Evolutionary conservation across 2,329 filamentous ascomycete genomes (phyloP).

Genomic region (Lachnellula subtilissima): DNA sequence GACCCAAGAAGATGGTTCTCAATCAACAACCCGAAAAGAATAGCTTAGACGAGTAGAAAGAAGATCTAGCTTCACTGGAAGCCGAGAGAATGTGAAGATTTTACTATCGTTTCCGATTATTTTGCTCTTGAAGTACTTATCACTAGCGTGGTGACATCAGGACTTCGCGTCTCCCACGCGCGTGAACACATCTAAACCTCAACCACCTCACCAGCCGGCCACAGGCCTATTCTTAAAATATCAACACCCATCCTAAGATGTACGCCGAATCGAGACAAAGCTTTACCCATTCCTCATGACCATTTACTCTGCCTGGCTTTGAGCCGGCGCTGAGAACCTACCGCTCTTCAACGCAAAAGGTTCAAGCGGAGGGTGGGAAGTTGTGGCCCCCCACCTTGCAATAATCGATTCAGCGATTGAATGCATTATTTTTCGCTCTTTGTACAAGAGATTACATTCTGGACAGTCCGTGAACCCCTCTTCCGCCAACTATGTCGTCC

Average conservation of each 20-base stretch:
- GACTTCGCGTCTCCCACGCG: not conserved
- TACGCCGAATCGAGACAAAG: not conserved
- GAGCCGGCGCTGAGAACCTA: not conserved
- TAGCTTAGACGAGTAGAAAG: not conserved
- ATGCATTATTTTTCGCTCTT: too few relatives aligned
- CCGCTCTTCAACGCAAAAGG: not conserved
- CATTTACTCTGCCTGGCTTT: not conserved
- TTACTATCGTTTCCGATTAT: not conserved
- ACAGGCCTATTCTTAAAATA: not conserved
- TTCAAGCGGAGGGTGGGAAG: too few relatives aligned
- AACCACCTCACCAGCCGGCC: not conserved
- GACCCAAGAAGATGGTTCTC: not conserved
- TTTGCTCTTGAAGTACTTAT: not conserved
- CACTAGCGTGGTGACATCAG: not conserved
- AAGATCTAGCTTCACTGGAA: not conserved
- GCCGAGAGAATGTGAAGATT: not conserved
- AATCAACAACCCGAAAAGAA: too few relatives aligned
- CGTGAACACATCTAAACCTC: not conserved
- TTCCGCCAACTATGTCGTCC: constrained; percentile 37
- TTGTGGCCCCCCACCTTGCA: too few relatives aligned
- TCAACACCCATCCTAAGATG: not conserved
- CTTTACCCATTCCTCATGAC: not conserved
- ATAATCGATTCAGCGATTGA: too few relatives aligned
- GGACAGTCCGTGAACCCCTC: not conserved
- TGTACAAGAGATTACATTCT: too few relatives aligned